Base-by-base conservation (phyloP, 1,139 yeast species). In the Nakaseomyces sp. region DNA sequence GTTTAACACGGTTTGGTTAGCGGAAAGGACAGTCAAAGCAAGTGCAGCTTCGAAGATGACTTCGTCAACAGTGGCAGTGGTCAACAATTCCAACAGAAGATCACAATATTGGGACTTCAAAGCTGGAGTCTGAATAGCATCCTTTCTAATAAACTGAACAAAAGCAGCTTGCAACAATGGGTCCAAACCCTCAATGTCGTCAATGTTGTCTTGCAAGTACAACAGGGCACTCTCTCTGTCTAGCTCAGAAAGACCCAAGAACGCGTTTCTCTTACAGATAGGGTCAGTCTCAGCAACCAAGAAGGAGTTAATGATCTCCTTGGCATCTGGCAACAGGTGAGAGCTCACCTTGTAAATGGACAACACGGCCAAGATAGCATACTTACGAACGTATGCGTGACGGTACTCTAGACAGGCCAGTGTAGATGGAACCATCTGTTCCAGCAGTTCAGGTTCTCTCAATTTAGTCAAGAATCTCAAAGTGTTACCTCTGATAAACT, bases 351-450 rank as follows among this genome's bases (percentile, higher is more conserved):
- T 75, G 64, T 76, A 83, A 56, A 93, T 86, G 24, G 95, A 80
- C 58, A 76, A 78, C 49, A 91, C 79, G 32, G 97, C 95, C 65
- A 91, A 82, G 31, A 88, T 91, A 8, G 98, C 98, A 63, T 93
- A 91, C 66, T 93, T 93, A 63, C 99, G 81, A 49, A 93, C 98
- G 62, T 93, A 93, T 8, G 98, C 95, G 65, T 91, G 97, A 56
- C 98, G 84, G 66, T 93, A 96, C 54, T 85, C 95, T 55, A 93
- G 72, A 69, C 97, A 88, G 50, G 80, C 79, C 58, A 96, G 78
- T 42, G 89, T 89, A 41, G 93, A 82, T 33, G 98, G 96, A 37
- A 91, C 93, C 66, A 93, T 74, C 44, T 97, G 95, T 67, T 93
- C 98, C 63, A 93, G 74, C 54, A 93, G 75, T 63, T 91, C 98